Percentiles rank a stretch among this genome's conserved stretches.
Evolutionary conservation across 2,329 filamentous ascomycete species (phyloP).

Genomic region (Pyrenophora seminiperda): DNA sequence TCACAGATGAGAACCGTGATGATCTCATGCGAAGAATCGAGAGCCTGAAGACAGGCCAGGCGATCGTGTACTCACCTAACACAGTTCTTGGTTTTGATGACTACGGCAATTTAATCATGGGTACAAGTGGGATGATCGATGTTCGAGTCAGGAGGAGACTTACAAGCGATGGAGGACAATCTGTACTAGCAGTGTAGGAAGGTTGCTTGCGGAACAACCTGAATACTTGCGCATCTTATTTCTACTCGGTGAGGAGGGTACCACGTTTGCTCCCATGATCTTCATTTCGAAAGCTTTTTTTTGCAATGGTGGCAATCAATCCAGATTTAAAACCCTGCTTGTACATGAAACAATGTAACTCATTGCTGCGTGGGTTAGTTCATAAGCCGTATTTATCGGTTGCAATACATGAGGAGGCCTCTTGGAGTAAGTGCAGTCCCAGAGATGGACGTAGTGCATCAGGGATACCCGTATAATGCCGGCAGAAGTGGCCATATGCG

Average conservation of each 20-base stretch:
- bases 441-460: too few species aligned
- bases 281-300: too few species aligned
- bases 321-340: too few species aligned
- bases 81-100: slow-evolving; percentile 46
- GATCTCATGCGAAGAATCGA: slow-evolving; percentile 1
- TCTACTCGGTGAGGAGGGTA: background rate
- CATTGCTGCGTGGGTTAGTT: too few species aligned
- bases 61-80: slow-evolving; percentile 56
- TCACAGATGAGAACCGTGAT: background rate
- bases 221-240: background rate
- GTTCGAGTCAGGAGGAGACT: slow-evolving; percentile 33
- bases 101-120: slow-evolving; percentile 15
- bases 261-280: too few species aligned
- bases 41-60: slow-evolving; percentile 55
- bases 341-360: too few species aligned
- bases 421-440: too few species aligned
- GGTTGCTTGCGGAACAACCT: background rate
- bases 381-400: too few species aligned
- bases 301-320: too few species aligned
- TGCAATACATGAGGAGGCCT: too few species aligned
- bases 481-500: too few species aligned
- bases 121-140: slow-evolving; percentile 21
- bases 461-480: too few species aligned
- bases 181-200: slow-evolving; percentile 54
- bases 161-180: slow-evolving; percentile 48